Evolutionary conservation across 2,329 filamentous ascomycete genomes (phyloP), one percentile per base, ranked within the genome.

Genomic region (Fusarium sp.): DNA sequence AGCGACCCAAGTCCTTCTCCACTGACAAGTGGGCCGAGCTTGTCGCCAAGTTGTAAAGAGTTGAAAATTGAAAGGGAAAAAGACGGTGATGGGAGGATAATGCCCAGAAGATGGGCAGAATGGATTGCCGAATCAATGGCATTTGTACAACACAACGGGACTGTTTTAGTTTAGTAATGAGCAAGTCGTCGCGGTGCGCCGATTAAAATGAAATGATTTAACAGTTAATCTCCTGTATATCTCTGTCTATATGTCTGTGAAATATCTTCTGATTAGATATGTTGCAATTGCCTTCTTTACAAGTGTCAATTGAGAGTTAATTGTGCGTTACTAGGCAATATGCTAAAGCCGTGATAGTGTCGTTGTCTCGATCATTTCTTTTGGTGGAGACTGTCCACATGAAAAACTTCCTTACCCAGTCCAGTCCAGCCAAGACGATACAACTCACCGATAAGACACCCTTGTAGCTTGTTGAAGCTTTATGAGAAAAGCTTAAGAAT

Each of bases 1-100:
- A 99, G 91, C 89, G 96, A 74, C 96, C 96, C 84, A 99, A 99
- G 92, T 95, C 92, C 69, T 99, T 98, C 92, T 97, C 93, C 82
- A 99, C 96, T 66, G 93, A 94, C 80, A 95, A 95, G 81, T 98
- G 94, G 88, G 90, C 93, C 83, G 95, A 98, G 90, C 90, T 98
- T 76, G 91, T 89, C 82, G 94, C 94, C 79, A 94, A 94, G 86
- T 87, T 97, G 84, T 98, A 93, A 92, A 81, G 37, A 46, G 46
- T 47, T 47, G 24, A 60, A 61, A 63, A 67, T 48, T 33, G 59
- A 31, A 66, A 57, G 50, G 53, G 47, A 56, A 70, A 66, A 57
- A 42, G 60, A 35, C 50, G 63, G 58, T 55, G 58, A 68, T 60
- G 64, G 56, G 63, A 66, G 66, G 63, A 63, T 63, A 68, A 42